phyloP scores from a whole-genome alignment of 441 rosid genomes.

The Iberis amara region DNA sequence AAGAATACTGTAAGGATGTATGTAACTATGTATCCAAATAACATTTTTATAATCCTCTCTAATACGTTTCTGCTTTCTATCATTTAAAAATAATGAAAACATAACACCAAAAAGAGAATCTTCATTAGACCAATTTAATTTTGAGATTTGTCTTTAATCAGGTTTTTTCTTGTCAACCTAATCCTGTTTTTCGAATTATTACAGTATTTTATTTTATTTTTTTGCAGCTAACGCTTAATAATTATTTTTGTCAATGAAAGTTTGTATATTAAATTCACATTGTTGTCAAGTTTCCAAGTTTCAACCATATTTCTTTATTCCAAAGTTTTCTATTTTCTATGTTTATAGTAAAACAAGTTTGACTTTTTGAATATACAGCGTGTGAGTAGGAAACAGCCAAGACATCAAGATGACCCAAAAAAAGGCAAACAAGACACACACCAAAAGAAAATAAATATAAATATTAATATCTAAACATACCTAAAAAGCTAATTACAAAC shows the following conservation, averaged over 20 bases:
- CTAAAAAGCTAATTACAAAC: no score
- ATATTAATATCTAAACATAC: neutral
- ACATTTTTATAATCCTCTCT: no score
- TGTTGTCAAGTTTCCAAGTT: conserved; percentile 33
- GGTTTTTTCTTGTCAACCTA: conserved; percentile 4
- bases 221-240: neutral
- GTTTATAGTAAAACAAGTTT: conserved; percentile 22
- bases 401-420: neutral
- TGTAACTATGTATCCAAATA: no score
- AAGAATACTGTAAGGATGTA: no score
- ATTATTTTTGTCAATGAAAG: conserved; percentile 19
- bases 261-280: conserved; percentile 22
- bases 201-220: neutral
- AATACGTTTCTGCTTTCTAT: no score
- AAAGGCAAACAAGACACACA: conserved; percentile 5
- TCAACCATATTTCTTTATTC: conserved; percentile 29
- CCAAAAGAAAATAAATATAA: neutral
- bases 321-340: conserved; percentile 21
- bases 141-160: neutral
- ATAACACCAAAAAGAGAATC: conserved; percentile 8
- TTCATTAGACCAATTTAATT: conserved; percentile 1
- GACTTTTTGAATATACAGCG: conserved; percentile 25
- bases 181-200: neutral
- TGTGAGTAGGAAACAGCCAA: conserved; percentile 19
- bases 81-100: conserved; percentile 13